A percentile compares a stretch with the other conserved stretches of the same genome.
These are phyloP conservation scores for Exophiala viscosa DNA, from an alignment of 2,329 filamentous ascomycete species.

Conservation along the genomic window DNA sequence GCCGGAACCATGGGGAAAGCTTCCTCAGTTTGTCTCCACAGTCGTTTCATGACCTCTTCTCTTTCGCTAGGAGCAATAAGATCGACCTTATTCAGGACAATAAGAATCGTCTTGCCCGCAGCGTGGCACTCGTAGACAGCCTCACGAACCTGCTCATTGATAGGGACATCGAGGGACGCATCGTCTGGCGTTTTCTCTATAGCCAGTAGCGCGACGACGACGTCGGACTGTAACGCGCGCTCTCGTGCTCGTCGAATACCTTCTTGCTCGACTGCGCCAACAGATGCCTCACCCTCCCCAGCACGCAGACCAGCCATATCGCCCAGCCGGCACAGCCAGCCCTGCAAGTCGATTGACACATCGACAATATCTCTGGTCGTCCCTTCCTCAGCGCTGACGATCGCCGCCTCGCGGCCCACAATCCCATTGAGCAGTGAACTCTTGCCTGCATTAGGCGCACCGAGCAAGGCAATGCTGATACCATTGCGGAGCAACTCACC, in stretches of 20 bases:
- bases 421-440: constrained; percentile 88
- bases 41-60: constrained; percentile 8
- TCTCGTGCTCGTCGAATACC: constrained; percentile 83
- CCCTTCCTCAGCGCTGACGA: constrained; percentile 87
- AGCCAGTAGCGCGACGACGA: constrained; percentile 77
- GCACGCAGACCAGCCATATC: constrained; percentile 83
- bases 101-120: constrained; percentile 52
- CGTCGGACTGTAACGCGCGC: constrained; percentile 76
- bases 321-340: constrained; percentile 88
- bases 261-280: constrained; percentile 79
- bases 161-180: constrained; percentile 28
- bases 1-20: constrained; percentile 42
- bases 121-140: constrained; percentile 51
- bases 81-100: constrained; percentile 61
- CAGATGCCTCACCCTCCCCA: constrained; percentile 30
- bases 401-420: constrained; percentile 88
- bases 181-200: constrained; percentile 53
- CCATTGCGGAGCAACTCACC: constrained; percentile 81
- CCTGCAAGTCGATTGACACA: constrained; percentile 80
- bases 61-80: constrained; percentile 33
- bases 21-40: constrained; percentile 38
- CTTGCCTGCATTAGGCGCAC: constrained; percentile 91
- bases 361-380: constrained; percentile 94
- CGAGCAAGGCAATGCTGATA: constrained; percentile 80
- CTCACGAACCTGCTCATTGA: constrained; percentile 56